Base-by-base conservation (phyloP, 805 yeast genomes). In the Saturnispora sanitii region DNA sequence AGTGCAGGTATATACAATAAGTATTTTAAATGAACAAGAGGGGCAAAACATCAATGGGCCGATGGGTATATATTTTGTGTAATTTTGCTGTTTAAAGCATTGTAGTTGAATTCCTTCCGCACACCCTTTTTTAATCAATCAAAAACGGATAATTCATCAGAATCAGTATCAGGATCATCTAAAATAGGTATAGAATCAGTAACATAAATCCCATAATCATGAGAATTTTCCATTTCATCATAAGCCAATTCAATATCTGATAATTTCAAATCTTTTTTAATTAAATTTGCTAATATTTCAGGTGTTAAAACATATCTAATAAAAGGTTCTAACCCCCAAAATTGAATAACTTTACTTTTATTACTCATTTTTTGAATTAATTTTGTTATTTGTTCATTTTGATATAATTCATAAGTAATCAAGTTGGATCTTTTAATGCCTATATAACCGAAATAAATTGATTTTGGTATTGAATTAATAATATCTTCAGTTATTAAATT, bases 261-360 rank as follows among this genome's bases (percentile, higher is more conserved):
- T 12, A 28, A 64, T 43, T 2, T 49, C 41, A 56, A 65, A 49
- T 77, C 80, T 3, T 68, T 66, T 53, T 67, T 64, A 6, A 73
- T 68, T 17, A 78, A 49, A 23, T 75, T 58, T 6, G 74, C 58
- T 4, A 77, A 65, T 5, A 81, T 54, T 49, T 81, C 88, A 21
- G 81, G 78, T 6, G 83, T 77, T 19, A 82, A 55, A 2, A 80
- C 77, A 49, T 73, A 76, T 15, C 71, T 65, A 3, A 70, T 58
- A 52, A 79, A 82, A 40, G 72, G 71, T 18, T 67, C 65, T 1
- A 64, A 49, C 2, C 82, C 73, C 84, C 86, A 80, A 62, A 77
- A 81, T 34, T 62, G 58, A 6, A 80, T 55, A 1, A 77, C 73
- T 17, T 62, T 58, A 47, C 73, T 73, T 2, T 47, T 58, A 38